Evolutionary conservation across 352 stramenopile species (phyloP).

Genomic region (Phytophthora tubulina): DNA sequence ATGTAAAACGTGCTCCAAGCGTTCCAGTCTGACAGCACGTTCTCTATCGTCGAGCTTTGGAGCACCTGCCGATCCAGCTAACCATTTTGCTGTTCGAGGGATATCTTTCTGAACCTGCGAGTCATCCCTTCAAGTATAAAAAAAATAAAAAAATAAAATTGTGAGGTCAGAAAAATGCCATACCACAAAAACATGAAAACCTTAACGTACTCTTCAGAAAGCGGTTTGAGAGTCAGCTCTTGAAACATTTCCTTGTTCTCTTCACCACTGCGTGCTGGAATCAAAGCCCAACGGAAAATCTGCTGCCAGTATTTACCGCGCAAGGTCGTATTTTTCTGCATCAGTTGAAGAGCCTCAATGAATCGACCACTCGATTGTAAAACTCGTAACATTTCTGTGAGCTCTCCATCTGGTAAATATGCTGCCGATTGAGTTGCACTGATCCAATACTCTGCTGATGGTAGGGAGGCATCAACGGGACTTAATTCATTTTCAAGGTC

Average conservation of each 20-base stretch:
- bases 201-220: constrained; percentile 64
- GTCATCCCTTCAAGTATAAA: constrained; percentile 51
- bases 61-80: constrained; percentile 67
- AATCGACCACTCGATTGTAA: constrained; percentile 70
- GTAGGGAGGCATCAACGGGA: constrained; percentile 14
- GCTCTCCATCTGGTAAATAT: constrained; percentile 56
- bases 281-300: constrained; percentile 75
- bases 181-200: not conserved
- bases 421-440: constrained; percentile 35
- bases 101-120: constrained; percentile 87
- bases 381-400: constrained; percentile 68
- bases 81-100: constrained; percentile 80
- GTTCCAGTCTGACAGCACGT: constrained; percentile 42
- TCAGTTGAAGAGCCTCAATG: constrained; percentile 80
- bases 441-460: constrained; percentile 26
- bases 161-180: not conserved
- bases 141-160: constrained; percentile 1
- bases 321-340: constrained; percentile 60
- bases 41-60: constrained; percentile 52
- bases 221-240: constrained; percentile 31
- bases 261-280: constrained; percentile 14
- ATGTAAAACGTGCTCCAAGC: constrained; percentile 66
- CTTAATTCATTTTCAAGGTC: constrained; percentile 32
- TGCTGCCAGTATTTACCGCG: constrained; percentile 69
- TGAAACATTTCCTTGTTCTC: constrained; percentile 27